Evolutionary conservation across 164 flowering plant species (phyloP).

Genomic region (Kalanchoe fedtschenkoi): DNA sequence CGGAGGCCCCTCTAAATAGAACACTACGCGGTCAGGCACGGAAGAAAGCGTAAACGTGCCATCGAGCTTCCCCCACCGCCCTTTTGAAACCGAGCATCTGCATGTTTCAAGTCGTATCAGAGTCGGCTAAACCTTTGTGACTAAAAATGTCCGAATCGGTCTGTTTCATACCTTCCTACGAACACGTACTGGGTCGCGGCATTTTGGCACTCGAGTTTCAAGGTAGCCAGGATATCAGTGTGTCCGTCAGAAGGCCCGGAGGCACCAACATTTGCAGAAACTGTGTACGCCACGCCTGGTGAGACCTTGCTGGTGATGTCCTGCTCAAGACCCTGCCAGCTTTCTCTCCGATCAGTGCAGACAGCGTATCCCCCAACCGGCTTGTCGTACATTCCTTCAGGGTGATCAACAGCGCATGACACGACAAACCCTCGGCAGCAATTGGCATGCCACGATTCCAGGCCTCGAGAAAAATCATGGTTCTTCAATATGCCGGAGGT

Average conservation of each 20-base stretch:
- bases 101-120: slow-evolving; percentile 8
- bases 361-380: slow-evolving; percentile 46
- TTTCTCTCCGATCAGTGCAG: slow-evolving; percentile 47
- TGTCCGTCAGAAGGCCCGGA: slow-evolving; percentile 39
- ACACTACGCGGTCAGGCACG: slow-evolving; percentile 42
- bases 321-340: slow-evolving; percentile 91
- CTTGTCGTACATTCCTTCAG: slow-evolving; percentile 18
- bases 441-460: slow-evolving; percentile 65
- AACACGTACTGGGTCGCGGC: slow-evolving; percentile 34
- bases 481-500: slow-evolving; percentile 13
- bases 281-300: slow-evolving; percentile 36
- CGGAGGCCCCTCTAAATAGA: slow-evolving; percentile 81
- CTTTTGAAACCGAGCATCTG: slow-evolving; percentile 43
- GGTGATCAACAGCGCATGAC: slow-evolving; percentile 25
- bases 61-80: slow-evolving; percentile 58
- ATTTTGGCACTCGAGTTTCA: slow-evolving; percentile 43
- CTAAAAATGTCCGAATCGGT: not conserved
- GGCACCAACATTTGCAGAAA: slow-evolving; percentile 63
- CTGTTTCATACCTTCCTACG: slow-evolving; percentile 49
- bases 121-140: not conserved
- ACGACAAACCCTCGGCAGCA: slow-evolving; percentile 55
- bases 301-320: slow-evolving; percentile 61
- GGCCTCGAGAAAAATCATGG: slow-evolving; percentile 67
- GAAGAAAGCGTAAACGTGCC: slow-evolving; percentile 58
- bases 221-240: slow-evolving; percentile 56